These are phyloP conservation scores for Austroboletus eburneus DNA, from an alignment of 768 basidiomycete species.

Conservation along the genomic window DNA sequence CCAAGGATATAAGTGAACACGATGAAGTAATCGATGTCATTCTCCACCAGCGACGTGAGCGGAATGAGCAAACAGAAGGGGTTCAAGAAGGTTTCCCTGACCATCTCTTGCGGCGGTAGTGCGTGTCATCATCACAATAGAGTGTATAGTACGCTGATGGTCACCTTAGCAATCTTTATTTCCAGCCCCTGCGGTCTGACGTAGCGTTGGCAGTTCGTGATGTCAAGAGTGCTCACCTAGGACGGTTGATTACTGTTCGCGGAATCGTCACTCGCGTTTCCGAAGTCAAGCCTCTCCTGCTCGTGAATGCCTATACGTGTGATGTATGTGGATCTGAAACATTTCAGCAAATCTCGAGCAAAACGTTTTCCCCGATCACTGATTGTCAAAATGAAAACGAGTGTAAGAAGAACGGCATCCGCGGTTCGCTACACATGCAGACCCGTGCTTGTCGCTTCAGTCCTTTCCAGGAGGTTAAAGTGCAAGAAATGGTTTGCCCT, in stretches of 20 bases:
- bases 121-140: slow-evolving; percentile 34
- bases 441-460: slow-evolving; percentile 95
- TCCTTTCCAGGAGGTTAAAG: slow-evolving; percentile 98
- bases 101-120: slow-evolving; percentile 94
- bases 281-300: slow-evolving; percentile 95
- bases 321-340: slow-evolving; percentile 98
- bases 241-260: slow-evolving; percentile 90
- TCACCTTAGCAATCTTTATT: slow-evolving; percentile 80
- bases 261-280: slow-evolving; percentile 98
- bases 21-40: slow-evolving; percentile 98
- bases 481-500: slow-evolving; percentile 88
- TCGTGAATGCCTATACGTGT: slow-evolving; percentile 97
- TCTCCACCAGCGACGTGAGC: slow-evolving; percentile 85
- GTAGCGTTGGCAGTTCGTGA: slow-evolving; percentile 85
- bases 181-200: slow-evolving; percentile 78
- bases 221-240: slow-evolving; percentile 82
- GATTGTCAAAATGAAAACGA: slow-evolving; percentile 86
- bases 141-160: slow-evolving; percentile 5
- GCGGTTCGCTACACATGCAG: slow-evolving; percentile 96
- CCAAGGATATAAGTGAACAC: slow-evolving; percentile 83
- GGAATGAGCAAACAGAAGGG: slow-evolving; percentile 78
- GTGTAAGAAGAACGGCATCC: slow-evolving; percentile 82
- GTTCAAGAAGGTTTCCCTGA: slow-evolving; percentile 80
- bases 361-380: slow-evolving; percentile 82
- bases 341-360: slow-evolving; percentile 94